Percentiles rank a stretch among this genome's conserved stretches.
Evolutionary conservation across 2,329 filamentous ascomycete genomes (phyloP).

Genomic region (Pseudogymnoascus destructans): DNA sequence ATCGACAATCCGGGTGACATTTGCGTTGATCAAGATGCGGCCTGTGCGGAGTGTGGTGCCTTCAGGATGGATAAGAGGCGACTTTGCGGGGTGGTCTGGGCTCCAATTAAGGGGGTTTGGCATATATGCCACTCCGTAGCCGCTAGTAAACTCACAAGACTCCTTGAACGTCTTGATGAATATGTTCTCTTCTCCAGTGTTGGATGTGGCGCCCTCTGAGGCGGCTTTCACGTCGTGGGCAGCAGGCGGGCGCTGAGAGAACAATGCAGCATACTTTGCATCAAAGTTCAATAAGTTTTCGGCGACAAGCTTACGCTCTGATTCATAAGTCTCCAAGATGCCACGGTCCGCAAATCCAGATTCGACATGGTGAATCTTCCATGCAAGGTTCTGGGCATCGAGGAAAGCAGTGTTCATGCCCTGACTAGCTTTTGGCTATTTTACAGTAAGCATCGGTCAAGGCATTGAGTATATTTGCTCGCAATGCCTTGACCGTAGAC

Average conservation of each 20-base stretch:
- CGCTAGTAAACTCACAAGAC: constrained; percentile 81
- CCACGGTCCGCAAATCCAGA: constrained; percentile 63
- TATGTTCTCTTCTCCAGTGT: constrained; percentile 47
- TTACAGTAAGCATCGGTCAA: constrained; percentile 45
- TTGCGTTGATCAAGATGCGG: constrained; percentile 61
- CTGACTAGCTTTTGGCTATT: constrained; percentile 61
- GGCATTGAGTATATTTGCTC: constrained; percentile 52
- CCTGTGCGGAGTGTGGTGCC: constrained; percentile 58
- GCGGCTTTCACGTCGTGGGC: constrained; percentile 61
- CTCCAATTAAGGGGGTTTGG: constrained; percentile 80
- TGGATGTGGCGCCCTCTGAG: constrained; percentile 27
- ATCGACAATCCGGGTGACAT: constrained; percentile 77
- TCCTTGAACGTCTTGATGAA: constrained; percentile 88
- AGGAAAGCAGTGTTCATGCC: constrained; percentile 72
- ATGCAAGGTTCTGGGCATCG: constrained; percentile 79
- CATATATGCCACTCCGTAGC: constrained; percentile 79
- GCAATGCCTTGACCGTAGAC: constrained; percentile 64
- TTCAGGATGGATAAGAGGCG: constrained; percentile 52
- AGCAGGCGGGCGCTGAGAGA: constrained; percentile 64
- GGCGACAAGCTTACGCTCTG: constrained; percentile 71
- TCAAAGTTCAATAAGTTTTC: constrained; percentile 79
- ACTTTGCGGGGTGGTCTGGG: constrained; percentile 55
- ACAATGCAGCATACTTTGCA: constrained; percentile 77
- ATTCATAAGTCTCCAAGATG: constrained; percentile 73
- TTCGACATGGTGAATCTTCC: constrained; percentile 92